These are phyloP conservation scores for Puccinia hordei DNA, from an alignment of 1,284 basidiomycete species.

Conservation along the genomic window DNA sequence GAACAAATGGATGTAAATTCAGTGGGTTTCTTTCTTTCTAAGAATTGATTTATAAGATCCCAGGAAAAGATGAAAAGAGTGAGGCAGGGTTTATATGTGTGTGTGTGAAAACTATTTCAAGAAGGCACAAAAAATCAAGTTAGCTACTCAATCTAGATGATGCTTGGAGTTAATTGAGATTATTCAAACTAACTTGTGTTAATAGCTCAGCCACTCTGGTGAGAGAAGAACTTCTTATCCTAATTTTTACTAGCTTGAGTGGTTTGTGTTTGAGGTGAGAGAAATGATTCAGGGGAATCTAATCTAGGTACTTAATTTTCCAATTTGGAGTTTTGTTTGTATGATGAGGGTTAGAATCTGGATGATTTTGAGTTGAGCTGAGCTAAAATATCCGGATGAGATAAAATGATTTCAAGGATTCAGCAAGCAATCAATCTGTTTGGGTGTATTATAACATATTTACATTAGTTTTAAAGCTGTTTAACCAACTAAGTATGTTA, in stretches of 20 bases:
- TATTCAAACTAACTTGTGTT: no score
- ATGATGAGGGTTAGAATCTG: not conserved
- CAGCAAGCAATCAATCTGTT: not conserved
- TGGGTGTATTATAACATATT: no score
- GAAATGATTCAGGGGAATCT: not conserved
- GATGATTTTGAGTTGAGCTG: not conserved
- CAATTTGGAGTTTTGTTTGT: not conserved
- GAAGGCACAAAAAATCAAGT: not conserved
- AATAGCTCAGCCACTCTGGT: not conserved
- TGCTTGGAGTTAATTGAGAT: not conserved
- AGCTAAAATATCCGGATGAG: slow-evolving; percentile 1
- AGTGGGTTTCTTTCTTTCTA: no score
- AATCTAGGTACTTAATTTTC: not conserved
- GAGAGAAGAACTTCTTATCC: not conserved
- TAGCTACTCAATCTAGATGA: not conserved
- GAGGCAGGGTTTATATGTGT: no score
- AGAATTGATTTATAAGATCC: not conserved
- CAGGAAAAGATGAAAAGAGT: not conserved
- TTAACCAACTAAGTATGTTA: no score
- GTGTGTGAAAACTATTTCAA: not conserved
- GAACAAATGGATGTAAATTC: not conserved
- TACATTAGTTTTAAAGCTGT: no score
- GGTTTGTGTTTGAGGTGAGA: not conserved
- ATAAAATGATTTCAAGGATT: not conserved
- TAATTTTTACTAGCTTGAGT: not conserved